A percentile compares a stretch with the other conserved stretches of the same genome.
Evolutionary conservation across 2,329 filamentous ascomycete species (phyloP).

Genomic region (Saccharata proteae): DNA sequence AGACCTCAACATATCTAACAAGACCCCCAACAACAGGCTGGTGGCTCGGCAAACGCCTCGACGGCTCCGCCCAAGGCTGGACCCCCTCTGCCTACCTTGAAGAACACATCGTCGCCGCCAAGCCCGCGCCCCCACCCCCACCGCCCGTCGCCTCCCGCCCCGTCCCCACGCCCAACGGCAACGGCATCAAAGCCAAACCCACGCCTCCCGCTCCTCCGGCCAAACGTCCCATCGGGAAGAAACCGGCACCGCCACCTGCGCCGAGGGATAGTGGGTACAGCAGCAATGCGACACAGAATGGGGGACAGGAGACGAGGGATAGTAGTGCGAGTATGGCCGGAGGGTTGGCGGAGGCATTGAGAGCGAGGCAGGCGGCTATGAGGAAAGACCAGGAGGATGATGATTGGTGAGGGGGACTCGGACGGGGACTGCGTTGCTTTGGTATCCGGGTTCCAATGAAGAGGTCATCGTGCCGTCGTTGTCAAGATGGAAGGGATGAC

Average conservation of each 20-base stretch:
- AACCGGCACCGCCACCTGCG: constrained; percentile 54
- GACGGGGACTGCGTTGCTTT: too few relatives aligned
- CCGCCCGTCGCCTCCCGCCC: constrained; percentile 35
- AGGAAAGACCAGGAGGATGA: constrained; percentile 23
- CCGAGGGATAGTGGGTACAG: constrained; percentile 53
- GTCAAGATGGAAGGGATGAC: too few relatives aligned
- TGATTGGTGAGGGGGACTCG: too few relatives aligned
- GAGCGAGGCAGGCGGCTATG: constrained; percentile 38
- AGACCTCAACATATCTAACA: neutral
- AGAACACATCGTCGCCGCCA: constrained; percentile 46
- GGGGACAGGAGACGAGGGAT: constrained; percentile 15
- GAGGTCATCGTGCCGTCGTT: too few relatives aligned
- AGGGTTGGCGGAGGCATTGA: constrained; percentile 38
- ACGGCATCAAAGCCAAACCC: constrained; percentile 25
- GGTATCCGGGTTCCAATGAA: too few relatives aligned
- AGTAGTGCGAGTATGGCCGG: constrained; percentile 33
- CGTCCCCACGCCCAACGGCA: constrained; percentile 27
- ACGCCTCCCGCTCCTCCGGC: constrained; percentile 65
- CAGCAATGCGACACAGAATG: constrained; percentile 23
- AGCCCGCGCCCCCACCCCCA: constrained; percentile 46
- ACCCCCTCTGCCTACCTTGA: constrained; percentile 89
- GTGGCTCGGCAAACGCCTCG: constrained; percentile 77
- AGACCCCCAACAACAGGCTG: constrained; percentile 53
- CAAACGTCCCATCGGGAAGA: constrained; percentile 62
- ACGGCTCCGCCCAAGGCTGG: constrained; percentile 71